Evolutionary conservation across 306 rosid genomes (phyloP).

Genomic region (Malus sylvestris): DNA sequence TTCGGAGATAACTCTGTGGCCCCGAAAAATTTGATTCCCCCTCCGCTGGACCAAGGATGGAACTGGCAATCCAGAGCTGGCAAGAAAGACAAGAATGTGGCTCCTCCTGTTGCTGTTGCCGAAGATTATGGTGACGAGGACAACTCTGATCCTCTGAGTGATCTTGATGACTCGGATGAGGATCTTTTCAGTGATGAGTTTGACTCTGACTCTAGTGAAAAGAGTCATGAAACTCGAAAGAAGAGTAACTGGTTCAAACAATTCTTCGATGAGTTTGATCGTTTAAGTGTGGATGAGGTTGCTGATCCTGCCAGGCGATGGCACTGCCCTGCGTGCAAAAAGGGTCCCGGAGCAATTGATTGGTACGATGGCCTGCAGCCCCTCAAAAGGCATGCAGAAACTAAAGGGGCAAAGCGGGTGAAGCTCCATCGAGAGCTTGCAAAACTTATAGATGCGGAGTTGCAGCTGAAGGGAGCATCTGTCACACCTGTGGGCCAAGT

Average conservation of each 20-base stretch:
- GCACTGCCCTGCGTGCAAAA: slow-evolving; percentile 57
- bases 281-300: slow-evolving; percentile 27
- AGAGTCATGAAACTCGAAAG: slow-evolving; percentile 27
- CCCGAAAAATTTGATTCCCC: slow-evolving; percentile 34
- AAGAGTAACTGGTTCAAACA: slow-evolving; percentile 34
- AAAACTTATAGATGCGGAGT: slow-evolving; percentile 39
- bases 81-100: not conserved
- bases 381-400: slow-evolving; percentile 39
- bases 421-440: slow-evolving; percentile 43
- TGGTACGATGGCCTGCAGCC: slow-evolving; percentile 55
- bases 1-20: slow-evolving; percentile 17
- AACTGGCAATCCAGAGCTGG: slow-evolving; percentile 8
- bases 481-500: slow-evolving; percentile 16
- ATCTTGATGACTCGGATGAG: slow-evolving; percentile 21
- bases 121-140: slow-evolving; percentile 18
- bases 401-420: slow-evolving; percentile 32
- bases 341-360: slow-evolving; percentile 45
- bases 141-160: slow-evolving; percentile 28
- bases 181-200: slow-evolving; percentile 29
- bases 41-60: slow-evolving; percentile 63
- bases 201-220: slow-evolving; percentile 31
- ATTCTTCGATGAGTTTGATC: slow-evolving; percentile 29
- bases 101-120: not conserved
- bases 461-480: slow-evolving; percentile 20
- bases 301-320: slow-evolving; percentile 14